Evolutionary conservation across 139 green algal genomes (phyloP).

Genomic region (Chloropicon primus): DNA sequence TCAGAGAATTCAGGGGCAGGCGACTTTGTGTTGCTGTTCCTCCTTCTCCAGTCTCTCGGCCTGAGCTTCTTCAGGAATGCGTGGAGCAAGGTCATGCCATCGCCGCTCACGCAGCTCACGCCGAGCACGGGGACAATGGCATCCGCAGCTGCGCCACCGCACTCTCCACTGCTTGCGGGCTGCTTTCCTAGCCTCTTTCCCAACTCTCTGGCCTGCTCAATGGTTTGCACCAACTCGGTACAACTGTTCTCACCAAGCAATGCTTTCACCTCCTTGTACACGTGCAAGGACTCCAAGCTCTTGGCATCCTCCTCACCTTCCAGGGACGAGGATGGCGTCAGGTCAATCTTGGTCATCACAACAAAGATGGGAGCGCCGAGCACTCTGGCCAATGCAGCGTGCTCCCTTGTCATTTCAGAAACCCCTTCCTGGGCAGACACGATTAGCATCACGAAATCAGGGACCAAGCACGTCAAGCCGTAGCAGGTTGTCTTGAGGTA

Average conservation of each 20-base stretch:
- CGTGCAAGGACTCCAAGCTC: too few relatives aligned
- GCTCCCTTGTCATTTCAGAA: conserved; percentile 37
- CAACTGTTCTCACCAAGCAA: too few relatives aligned
- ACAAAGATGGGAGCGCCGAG: conserved; percentile 56
- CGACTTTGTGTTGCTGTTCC: background rate
- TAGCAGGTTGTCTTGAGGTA: conserved; percentile 72
- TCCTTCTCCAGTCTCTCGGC: background rate
- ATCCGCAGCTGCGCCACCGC: background rate
- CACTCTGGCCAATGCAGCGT: conserved; percentile 55
- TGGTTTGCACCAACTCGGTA: too few relatives aligned
- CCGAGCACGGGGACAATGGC: conserved; percentile 43
- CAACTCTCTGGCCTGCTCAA: background rate
- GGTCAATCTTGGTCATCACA: conserved; percentile 56
- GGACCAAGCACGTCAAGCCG: conserved; percentile 43
- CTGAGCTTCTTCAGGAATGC: conserved; percentile 40
- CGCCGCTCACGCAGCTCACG: conserved; percentile 41
- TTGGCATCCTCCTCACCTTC: too few relatives aligned
- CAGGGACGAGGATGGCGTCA: too few relatives aligned
- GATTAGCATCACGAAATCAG: conserved; percentile 63
- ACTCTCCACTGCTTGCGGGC: background rate
- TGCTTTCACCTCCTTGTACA: too few relatives aligned
- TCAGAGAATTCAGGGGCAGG: too few relatives aligned
- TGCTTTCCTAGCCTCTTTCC: background rate
- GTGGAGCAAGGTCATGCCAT: conserved; percentile 49
- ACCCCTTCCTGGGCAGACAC: conserved; percentile 28